Base-by-base conservation (phyloP, 371 early-diverging fungal genomes). In the Rhizopus delemar region DNA sequence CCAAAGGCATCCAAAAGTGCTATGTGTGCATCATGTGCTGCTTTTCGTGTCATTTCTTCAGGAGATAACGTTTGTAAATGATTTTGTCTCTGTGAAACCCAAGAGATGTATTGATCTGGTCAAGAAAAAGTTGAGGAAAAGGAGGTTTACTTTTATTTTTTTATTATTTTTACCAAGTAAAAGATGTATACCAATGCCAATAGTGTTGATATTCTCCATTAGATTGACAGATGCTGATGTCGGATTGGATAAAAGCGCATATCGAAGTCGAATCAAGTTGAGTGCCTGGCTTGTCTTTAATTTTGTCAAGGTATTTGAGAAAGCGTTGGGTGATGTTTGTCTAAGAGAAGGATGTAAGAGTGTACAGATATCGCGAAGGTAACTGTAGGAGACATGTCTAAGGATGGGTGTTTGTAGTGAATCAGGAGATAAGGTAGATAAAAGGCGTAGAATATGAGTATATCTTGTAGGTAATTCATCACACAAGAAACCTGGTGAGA, bases 381-480 rank as follows among this genome's bases (percentile, higher is more conserved):
- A 77, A 15, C 69, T 72, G 41, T 80, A 71, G 11, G 75, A 64
- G 8, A 80, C 73, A 46, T 70, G 63, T 13, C 66, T 62, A 48
- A 80, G 63, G 6, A 73, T 57, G 4, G 77, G 74, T 12, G 74
- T 62, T 49, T 68, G 60, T 8, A 69, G 60, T 16, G 75, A 55
- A 3, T 74, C 77, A 31, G 63, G 68, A 16, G 69, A 66, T 34
- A 73, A 54, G 63, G 60, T 75, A 65, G 74, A 84, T 59, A 69
- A 74, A 59, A 51, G 66, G 53, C 78, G 77, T 31, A 88, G 67
- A 7, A 86, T 80, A 59, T 90, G 89, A 13, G 85, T 83, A 33
- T 86, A 81, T 43, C 90, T 78, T 33, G 88, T 75, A 13, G 90
- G 89, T 52, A 90, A 59, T 63, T 90, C 90, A 52, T 78, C 78